Evolutionary conservation across 192 early-diverging fungal genomes (phyloP).

Genomic region (Chytriomyces confervae): DNA sequence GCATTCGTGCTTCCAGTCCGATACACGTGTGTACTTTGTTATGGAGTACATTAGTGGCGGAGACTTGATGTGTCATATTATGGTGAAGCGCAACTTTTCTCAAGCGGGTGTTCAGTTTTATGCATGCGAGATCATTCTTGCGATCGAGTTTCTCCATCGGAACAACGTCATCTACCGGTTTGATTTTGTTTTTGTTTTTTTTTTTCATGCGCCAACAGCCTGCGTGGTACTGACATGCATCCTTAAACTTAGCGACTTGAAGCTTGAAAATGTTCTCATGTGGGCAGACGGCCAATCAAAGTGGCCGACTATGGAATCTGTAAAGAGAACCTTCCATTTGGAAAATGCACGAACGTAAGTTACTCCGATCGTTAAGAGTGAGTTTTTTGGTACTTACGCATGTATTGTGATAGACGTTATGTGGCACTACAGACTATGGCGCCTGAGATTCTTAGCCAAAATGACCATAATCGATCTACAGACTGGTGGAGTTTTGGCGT

Average conservation of each 20-base stretch:
- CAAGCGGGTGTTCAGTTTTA: constrained; percentile 95
- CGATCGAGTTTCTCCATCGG: constrained; percentile 95
- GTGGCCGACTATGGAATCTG: constrained; percentile 99
- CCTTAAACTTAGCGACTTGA: constrained; percentile 73
- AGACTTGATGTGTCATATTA: constrained; percentile 98
- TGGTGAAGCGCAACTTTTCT: constrained; percentile 81
- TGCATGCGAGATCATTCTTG: constrained; percentile 92
- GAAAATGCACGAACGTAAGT: constrained; percentile 46
- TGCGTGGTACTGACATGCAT: too few relatives aligned
- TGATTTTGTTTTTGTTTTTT: background rate
- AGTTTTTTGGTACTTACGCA: background rate
- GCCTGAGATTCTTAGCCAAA: constrained; percentile 86
- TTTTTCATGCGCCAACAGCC: background rate
- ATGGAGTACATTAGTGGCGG: constrained; percentile 98
- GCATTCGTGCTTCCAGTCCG: constrained; percentile 95
- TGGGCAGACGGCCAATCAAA: constrained; percentile 95
- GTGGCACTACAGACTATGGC: constrained; percentile 98
- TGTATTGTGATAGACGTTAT: constrained; percentile 46
- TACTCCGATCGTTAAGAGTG: background rate
- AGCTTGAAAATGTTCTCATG: constrained; percentile 94
- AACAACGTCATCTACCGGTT: constrained; percentile 89
- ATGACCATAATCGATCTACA: constrained; percentile 89
- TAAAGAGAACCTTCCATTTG: constrained; percentile 76
- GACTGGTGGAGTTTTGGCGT: constrained; percentile 99
- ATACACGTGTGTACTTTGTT: constrained; percentile 92